Conservation (phyloP, 345 rosid genomes). For the Lepidium didymum region DNA sequence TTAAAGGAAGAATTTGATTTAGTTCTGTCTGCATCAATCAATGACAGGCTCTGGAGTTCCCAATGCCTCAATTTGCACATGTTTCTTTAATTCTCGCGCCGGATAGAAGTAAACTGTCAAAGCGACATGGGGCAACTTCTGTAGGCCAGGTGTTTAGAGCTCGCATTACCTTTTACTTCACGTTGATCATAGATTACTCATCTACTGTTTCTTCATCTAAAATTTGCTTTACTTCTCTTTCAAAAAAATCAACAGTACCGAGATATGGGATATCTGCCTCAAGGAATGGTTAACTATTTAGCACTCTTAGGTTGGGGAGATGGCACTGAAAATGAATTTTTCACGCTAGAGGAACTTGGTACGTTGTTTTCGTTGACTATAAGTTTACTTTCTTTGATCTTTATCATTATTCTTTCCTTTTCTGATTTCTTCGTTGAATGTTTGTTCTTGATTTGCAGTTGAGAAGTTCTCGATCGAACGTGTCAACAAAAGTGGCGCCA, state of each 20-base stretch:
- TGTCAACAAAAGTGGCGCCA: conserved; percentile 83
- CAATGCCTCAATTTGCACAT: conserved; percentile 88
- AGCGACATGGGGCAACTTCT: conserved; percentile 94
- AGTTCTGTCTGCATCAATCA: conserved; percentile 13
- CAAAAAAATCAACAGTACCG: conserved; percentile 43
- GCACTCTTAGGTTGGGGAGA: conserved; percentile 99
- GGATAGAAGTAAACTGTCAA: conserved; percentile 88
- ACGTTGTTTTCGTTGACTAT: conserved; percentile 14
- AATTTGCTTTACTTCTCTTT: not conserved
- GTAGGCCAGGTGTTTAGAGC: conserved; percentile 71
- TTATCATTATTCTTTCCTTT: not conserved
- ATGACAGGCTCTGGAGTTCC: conserved; percentile 76
- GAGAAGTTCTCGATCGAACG: conserved; percentile 76
- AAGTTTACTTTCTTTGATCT: not conserved
- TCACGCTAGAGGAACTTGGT: conserved; percentile 80
- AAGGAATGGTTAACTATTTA: conserved; percentile 89
- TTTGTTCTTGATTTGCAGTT: conserved; percentile 45
- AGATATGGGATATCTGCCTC: conserved; percentile 94
- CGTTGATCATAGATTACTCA: not conserved
- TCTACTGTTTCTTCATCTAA: not conserved
- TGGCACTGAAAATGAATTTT: conserved; percentile 95
- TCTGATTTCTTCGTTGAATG: conserved; percentile 16
- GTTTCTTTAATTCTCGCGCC: conserved; percentile 94
- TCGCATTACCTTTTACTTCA: not conserved
- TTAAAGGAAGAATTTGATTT: conserved; percentile 1